phyloP scores from a whole-genome alignment of 768 basidiomycete genomes.

The Naematelia aurantialba region DNA sequence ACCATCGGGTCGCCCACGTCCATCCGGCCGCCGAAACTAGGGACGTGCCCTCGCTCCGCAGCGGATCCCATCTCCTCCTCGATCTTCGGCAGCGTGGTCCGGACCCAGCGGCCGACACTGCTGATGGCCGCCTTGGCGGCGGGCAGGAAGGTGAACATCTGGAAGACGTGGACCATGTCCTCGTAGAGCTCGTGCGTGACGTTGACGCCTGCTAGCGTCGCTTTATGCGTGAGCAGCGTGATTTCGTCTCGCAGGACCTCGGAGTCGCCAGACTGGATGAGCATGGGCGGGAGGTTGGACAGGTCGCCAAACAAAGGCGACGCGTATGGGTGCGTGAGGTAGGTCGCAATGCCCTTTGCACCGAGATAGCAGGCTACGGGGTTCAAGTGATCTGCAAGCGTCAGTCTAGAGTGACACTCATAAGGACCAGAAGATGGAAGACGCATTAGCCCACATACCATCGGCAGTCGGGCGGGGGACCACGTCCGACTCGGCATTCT shows the following conservation, averaged over 20 bases:
- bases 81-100: slow-evolving; percentile 33
- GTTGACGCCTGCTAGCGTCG: slow-evolving; percentile 74
- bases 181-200: slow-evolving; percentile 85
- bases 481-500: slow-evolving; percentile 60
- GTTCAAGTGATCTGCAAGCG: slow-evolving; percentile 78
- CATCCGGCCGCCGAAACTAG: slow-evolving; percentile 1
- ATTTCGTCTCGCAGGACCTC: slow-evolving; percentile 95
- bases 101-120: slow-evolving; percentile 39
- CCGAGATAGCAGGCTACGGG: slow-evolving; percentile 93
- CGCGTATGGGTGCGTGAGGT: slow-evolving; percentile 92
- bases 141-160: slow-evolving; percentile 65
- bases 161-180: slow-evolving; percentile 92
- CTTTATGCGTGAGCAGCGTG: slow-evolving; percentile 87
- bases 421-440: neutral
- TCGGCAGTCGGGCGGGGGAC: slow-evolving; percentile 47
- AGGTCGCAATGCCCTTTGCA: slow-evolving; percentile 59
- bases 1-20: slow-evolving; percentile 1
- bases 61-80: slow-evolving; percentile 14
- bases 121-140: slow-evolving; percentile 40
- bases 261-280: slow-evolving; percentile 88
- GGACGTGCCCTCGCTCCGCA: neutral
- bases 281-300: slow-evolving; percentile 75
- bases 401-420: neutral
- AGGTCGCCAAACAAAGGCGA: slow-evolving; percentile 89
- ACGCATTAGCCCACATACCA: slow-evolving; percentile 39